phyloP scores from a whole-genome alignment of 2,329 filamentous ascomycete species.

The Alternaria atra region DNA sequence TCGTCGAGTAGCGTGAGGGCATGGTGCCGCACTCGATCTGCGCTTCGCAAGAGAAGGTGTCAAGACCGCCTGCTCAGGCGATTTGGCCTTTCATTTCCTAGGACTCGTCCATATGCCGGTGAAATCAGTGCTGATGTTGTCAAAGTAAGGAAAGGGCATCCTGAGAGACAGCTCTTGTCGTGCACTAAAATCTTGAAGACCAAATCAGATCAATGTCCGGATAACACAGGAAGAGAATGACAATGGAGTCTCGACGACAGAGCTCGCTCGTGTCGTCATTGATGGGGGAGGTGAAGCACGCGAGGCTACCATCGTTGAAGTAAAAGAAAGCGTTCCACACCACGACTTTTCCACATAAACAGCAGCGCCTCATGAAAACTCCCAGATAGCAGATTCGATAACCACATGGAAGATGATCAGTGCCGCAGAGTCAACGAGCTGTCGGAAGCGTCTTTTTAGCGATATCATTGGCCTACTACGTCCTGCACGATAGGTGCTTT shows the following conservation, averaged over 20 bases:
- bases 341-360: not conserved
- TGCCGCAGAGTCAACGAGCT: not conserved
- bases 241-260: not conserved
- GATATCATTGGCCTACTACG: not conserved
- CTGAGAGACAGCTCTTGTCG: not conserved
- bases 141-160: constrained; percentile 20
- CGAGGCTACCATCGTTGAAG: not conserved
- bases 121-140: constrained; percentile 16
- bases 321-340: not conserved
- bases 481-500: constrained; percentile 3
- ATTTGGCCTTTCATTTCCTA: constrained; percentile 10
- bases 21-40: constrained; percentile 5
- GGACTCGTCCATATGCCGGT: constrained; percentile 12
- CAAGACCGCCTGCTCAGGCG: not conserved
- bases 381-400: not conserved
- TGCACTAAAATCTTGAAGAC: not conserved
- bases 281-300: not conserved
- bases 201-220: not conserved
- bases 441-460: not conserved
- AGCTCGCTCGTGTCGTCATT: not conserved
- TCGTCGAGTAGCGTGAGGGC: constrained; percentile 16
- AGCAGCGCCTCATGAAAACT: not conserved
- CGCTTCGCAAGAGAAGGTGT: not conserved
- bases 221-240: not conserved
- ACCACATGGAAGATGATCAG: not conserved